phyloP scores from a whole-genome alignment of 164 flowering plant genomes.

The Berberis thunbergii region DNA sequence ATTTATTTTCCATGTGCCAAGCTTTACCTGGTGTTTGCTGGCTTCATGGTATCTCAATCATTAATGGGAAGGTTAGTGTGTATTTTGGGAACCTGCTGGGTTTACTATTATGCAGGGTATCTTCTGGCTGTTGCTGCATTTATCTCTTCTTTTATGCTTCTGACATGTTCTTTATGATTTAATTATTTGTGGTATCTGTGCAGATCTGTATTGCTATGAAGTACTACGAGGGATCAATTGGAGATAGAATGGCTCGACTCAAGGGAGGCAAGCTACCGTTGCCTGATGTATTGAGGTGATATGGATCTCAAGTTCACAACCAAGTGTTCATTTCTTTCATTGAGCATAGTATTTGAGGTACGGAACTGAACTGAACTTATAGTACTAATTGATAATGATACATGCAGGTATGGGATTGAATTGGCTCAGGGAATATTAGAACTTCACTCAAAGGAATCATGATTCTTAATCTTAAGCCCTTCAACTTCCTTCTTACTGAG shows the following conservation, averaged over 20 bases:
- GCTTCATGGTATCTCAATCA: conserved; percentile 64
- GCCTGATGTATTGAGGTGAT: conserved; percentile 71
- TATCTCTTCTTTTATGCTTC: not conserved
- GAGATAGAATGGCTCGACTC: conserved; percentile 64
- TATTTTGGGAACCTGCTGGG: not conserved
- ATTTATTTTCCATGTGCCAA: conserved; percentile 39
- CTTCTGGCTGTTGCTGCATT: not conserved
- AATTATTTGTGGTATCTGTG: conserved; percentile 1
- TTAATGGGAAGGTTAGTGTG: conserved; percentile 48
- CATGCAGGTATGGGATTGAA: conserved; percentile 63
- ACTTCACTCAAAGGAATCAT: conserved; percentile 63
- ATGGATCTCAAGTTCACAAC: not conserved
- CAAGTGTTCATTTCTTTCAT: too few relatives aligned
- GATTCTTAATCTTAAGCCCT: conserved; percentile 80
- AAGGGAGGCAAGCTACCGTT: conserved; percentile 62
- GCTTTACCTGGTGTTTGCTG: conserved; percentile 45
- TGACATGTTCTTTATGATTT: not conserved
- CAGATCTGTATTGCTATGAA: conserved; percentile 79
- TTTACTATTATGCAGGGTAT: not conserved
- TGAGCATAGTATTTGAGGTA: not conserved
- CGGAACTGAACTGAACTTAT: not conserved
- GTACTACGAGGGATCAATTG: conserved; percentile 84
- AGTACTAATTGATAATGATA: conserved; percentile 5
- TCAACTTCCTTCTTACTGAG: conserved; percentile 64
- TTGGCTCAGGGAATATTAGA: conserved; percentile 61